A percentile compares a stretch with the other conserved stretches of the same genome.
phyloP scores from a whole-genome alignment of 106 monocot species.

The Allium cepa region DNA sequence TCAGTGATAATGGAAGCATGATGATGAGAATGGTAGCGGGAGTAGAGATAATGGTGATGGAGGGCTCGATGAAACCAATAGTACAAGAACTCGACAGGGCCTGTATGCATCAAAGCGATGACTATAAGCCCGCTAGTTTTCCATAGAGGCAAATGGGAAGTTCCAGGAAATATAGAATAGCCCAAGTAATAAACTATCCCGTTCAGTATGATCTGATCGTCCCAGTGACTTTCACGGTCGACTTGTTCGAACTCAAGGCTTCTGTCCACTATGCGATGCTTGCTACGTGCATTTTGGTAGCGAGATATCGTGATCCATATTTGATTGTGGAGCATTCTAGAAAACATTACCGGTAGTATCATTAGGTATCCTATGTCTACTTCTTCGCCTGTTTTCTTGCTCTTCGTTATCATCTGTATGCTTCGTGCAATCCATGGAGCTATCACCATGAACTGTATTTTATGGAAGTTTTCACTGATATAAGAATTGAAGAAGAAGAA shows the following conservation, averaged over 20 bases:
- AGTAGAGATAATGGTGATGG: conserved; percentile 91
- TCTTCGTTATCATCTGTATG: background rate
- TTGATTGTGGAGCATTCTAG: conserved; percentile 33
- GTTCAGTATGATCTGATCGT: conserved; percentile 40
- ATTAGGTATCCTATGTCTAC: conserved; percentile 4
- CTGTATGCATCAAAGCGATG: conserved; percentile 35
- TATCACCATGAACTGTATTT: conserved; percentile 39
- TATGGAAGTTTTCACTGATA: background rate
- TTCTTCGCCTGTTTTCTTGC: background rate
- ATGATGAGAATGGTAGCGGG: conserved; percentile 93
- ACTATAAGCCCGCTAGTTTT: conserved; percentile 35
- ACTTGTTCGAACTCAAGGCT: conserved; percentile 67
- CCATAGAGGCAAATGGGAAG: conserved; percentile 30
- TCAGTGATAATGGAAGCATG: conserved; percentile 73
- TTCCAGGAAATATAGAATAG: conserved; percentile 17
- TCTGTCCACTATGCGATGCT: conserved; percentile 38
- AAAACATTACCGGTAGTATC: conserved; percentile 12
- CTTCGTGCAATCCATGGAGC: conserved; percentile 41
- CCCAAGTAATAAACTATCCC: conserved; percentile 19
- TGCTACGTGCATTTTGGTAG: conserved; percentile 42
- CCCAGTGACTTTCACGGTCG: conserved; percentile 56
- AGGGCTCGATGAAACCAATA: conserved; percentile 90
- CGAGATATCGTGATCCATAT: conserved; percentile 56
- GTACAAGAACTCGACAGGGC: conserved; percentile 93
- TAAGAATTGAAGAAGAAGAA: background rate